Evolutionary conservation across 2,329 filamentous ascomycete genomes (phyloP).

Genomic region (Xylaria polymorpha): DNA sequence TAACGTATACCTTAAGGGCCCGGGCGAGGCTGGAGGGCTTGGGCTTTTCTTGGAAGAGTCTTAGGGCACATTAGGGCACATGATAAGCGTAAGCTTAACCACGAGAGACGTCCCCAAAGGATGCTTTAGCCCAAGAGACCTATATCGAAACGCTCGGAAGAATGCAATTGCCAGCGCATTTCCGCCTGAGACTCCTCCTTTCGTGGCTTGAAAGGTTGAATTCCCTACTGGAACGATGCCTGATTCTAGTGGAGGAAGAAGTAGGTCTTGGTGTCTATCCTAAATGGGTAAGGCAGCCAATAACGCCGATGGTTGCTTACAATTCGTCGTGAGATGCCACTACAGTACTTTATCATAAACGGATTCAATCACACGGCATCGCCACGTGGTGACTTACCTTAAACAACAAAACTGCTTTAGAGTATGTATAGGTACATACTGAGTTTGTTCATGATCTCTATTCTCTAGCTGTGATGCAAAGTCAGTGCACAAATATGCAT

Average conservation of each 20-base stretch:
- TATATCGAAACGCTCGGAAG: neutral
- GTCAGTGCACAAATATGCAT: neutral
- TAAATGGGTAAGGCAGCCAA: constrained; percentile 7
- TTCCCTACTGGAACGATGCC: neutral
- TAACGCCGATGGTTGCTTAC: neutral
- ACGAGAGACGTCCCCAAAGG: neutral
- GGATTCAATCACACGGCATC: neutral
- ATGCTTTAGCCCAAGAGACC: neutral
- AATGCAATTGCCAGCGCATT: constrained; percentile 7
- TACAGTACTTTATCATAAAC: too few relatives aligned
- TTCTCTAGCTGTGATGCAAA: neutral
- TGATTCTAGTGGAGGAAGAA: neutral
- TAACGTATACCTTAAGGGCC: constrained; percentile 1
- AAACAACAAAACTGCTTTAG: neutral
- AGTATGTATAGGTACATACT: neutral
- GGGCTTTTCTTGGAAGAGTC: constrained; percentile 16
- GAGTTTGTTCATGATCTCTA: neutral
- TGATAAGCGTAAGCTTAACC: neutral
- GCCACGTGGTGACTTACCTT: constrained; percentile 20
- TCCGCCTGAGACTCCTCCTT: neutral
- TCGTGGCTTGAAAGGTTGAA: neutral
- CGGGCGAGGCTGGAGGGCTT: constrained; percentile 28
- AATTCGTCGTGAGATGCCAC: neutral
- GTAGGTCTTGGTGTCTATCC: neutral
- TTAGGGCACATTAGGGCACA: constrained; percentile 18